Evolutionary conservation across 1,139 yeast species (phyloP).

Genomic region (Debaryomyces subglobosus): DNA sequence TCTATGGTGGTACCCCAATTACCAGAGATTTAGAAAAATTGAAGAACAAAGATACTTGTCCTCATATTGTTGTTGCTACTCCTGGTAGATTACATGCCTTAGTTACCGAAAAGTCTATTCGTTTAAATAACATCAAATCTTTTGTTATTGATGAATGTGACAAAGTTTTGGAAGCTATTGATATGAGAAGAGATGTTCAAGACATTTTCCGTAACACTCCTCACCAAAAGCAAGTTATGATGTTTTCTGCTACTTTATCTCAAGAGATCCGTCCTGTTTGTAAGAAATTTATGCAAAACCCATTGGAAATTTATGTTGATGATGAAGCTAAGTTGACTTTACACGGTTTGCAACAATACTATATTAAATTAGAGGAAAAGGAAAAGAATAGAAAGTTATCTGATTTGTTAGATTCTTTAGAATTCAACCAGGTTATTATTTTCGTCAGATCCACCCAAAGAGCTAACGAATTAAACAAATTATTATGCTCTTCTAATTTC

Average conservation of each 20-base stretch:
- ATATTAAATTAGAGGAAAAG: conserved; percentile 82
- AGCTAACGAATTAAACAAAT: conserved; percentile 88
- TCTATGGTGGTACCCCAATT: conserved; percentile 94
- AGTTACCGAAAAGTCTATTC: conserved; percentile 86
- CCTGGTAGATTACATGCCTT: conserved; percentile 97
- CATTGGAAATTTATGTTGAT: conserved; percentile 95
- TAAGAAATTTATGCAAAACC: conserved; percentile 97
- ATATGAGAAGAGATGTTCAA: conserved; percentile 98
- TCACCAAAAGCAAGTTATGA: conserved; percentile 98
- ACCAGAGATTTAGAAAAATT: conserved; percentile 84
- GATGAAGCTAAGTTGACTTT: conserved; percentile 96
- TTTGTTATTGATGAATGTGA: conserved; percentile 99
- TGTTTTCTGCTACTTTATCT: conserved; percentile 96
- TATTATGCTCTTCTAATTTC: conserved; percentile 91
- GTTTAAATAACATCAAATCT: conserved; percentile 88
- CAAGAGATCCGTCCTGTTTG: conserved; percentile 96
- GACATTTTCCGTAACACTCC: conserved; percentile 98
- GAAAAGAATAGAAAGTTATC: conserved; percentile 94
- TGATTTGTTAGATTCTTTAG: conserved; percentile 89
- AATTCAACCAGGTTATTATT: conserved; percentile 97
- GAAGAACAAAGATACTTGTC: conserved; percentile 92
- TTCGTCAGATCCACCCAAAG: conserved; percentile 92
- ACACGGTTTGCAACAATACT: conserved; percentile 98
- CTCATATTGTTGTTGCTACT: conserved; percentile 96
- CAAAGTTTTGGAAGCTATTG: conserved; percentile 88